phyloP scores from a whole-genome alignment of 441 rosid genomes.

The Populus hybrid region DNA sequence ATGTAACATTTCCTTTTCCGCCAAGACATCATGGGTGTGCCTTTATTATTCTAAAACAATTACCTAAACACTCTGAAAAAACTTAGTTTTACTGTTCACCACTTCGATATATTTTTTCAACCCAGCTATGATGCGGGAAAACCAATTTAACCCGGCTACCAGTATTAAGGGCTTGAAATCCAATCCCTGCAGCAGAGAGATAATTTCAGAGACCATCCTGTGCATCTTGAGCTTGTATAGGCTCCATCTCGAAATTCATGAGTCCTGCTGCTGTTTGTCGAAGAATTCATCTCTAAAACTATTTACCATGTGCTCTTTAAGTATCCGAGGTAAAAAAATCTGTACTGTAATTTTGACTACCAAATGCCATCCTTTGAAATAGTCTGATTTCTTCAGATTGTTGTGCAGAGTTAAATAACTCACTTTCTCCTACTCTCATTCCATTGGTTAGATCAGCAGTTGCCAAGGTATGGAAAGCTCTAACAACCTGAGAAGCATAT shows the following conservation, averaged over 20 bases:
- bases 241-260: constrained; percentile 7
- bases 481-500: constrained; percentile 56
- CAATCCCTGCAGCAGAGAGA: neutral
- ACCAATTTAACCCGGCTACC: constrained; percentile 20
- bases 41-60: neutral
- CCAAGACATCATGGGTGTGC: neutral
- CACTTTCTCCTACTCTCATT: constrained; percentile 92
- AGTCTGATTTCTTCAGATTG: constrained; percentile 86
- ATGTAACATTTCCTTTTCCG: neutral
- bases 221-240: neutral
- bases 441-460: constrained; percentile 74
- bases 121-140: constrained; percentile 1
- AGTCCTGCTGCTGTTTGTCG: constrained; percentile 1
- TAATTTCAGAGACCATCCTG: neutral
- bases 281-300: constrained; percentile 13
- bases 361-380: constrained; percentile 89
- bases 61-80: neutral
- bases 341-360: constrained; percentile 77
- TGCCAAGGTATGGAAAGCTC: constrained; percentile 73
- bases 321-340: constrained; percentile 35
- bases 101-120: too few relatives aligned
- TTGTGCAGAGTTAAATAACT: constrained; percentile 63
- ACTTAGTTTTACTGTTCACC: too few relatives aligned
- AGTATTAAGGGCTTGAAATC: constrained; percentile 22
- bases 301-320: constrained; percentile 32